A percentile compares a stretch with the other conserved stretches of the same genome.
Evolutionary conservation across 306 rosid genomes (phyloP).

Genomic region (Neltuma alba): DNA sequence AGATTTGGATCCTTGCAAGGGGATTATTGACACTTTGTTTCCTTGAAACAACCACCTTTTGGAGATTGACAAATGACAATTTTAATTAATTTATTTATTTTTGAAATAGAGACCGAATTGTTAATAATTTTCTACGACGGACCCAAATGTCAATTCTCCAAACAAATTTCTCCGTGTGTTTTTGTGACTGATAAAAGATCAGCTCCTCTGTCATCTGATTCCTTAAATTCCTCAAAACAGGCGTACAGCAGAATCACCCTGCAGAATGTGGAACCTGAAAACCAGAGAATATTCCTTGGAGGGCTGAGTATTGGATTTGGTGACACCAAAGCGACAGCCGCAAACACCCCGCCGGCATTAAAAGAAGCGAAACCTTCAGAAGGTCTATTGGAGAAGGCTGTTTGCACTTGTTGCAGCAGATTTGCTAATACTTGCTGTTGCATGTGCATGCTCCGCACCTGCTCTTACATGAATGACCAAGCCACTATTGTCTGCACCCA

Average conservation of each 20-base stretch:
- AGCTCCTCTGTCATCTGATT: neutral
- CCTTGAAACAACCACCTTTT: neutral
- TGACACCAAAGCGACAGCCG: slow-evolving; percentile 63
- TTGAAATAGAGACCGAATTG: too few relatives aligned
- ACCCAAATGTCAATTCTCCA: neutral
- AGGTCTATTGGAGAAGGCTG: slow-evolving; percentile 63
- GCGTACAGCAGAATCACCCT: slow-evolving; percentile 47
- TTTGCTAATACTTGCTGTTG: slow-evolving; percentile 58
- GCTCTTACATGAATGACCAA: slow-evolving; percentile 58
- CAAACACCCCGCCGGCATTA: slow-evolving; percentile 53
- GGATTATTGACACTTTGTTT: neutral
- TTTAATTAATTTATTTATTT: too few relatives aligned
- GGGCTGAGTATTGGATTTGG: slow-evolving; percentile 73
- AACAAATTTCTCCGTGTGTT: neutral
- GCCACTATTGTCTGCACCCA: slow-evolving; percentile 69
- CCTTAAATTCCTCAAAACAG: slow-evolving; percentile 45
- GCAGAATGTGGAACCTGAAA: slow-evolving; percentile 35
- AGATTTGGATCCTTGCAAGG: neutral
- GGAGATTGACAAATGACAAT: neutral
- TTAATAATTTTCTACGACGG: neutral
- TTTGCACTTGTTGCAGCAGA: slow-evolving; percentile 55
- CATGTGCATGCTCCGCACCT: slow-evolving; percentile 70
- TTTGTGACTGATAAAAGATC: neutral
- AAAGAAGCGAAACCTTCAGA: slow-evolving; percentile 70
- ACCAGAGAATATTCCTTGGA: slow-evolving; percentile 61